Base-by-base conservation (phyloP, 106 monocot species). In the Platanthera zijinensis region DNA sequence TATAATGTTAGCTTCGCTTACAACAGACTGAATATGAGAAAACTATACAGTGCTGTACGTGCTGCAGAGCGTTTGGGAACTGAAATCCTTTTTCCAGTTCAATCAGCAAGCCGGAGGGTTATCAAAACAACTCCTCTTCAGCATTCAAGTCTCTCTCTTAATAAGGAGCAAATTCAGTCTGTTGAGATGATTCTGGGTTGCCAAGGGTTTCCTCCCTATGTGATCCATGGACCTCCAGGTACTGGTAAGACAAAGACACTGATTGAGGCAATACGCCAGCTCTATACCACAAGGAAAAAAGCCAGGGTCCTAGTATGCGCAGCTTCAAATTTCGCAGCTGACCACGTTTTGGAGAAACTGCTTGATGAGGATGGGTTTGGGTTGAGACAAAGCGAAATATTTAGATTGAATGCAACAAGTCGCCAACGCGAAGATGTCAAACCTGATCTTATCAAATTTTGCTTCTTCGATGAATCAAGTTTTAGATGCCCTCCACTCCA, bases 171-270 rank as follows among this genome's bases (percentile, higher is more conserved):
- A 78, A 50, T 78, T 2, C 8, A 51, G 13, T 81, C 89, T 19
- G 90, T 99, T 56, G 81, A 83, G 72, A 92, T 86, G 85, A 94
- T 99, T 75, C 86, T 99, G 18, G 87, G 90, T n/a, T 94, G 90
- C 85, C 80, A 72, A 76, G 94, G 99, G 39, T 62, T 75, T 84
- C 86, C 94, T 69, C 99, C 94, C 17, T 99, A 99, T 81, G 82
- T 92, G 61, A 92, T 99, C 57, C 78, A 94, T 84, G 99, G 99
- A 32, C 99, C 99, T 76, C 99, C 94, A 45, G 99, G 99, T 21
- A 99, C 94, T 11, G 99, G 99, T 1, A 99, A 99, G 75, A 99
- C 99, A 52, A 80, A 90, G 71, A 94, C 94, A 5, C 17, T 99
- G 3, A 85, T 99, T 17, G 99, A 99, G 72, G 86, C 88, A 5